Evolutionary conservation across 345 rosid genomes (phyloP), one percentile per base, ranked within the genome.

Genomic region (Combretum micranthum): DNA sequence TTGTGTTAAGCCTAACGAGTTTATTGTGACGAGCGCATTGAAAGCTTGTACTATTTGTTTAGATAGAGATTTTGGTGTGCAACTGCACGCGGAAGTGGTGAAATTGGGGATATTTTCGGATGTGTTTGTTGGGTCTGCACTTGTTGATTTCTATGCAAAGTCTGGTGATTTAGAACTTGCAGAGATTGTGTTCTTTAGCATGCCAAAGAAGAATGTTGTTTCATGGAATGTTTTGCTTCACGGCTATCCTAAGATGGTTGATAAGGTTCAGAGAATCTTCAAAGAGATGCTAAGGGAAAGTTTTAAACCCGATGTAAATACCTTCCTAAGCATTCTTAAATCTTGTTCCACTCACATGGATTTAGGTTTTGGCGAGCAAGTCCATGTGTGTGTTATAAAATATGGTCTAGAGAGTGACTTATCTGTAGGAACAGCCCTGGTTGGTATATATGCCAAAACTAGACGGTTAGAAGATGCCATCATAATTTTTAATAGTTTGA

Each of bases 61-160:
- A 44, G 75, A 71, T 13, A 20, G 68, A 16, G 65, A 57, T 21
- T 71, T 68, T 60, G 79, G 74, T 42, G 71, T 56, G 37, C 71
- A 65, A 68, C 32, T 76, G 23, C 84, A 79, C 42, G 69, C 56
- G 17, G 76, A 75, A 57, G 72, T 57, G 14, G 39, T 65, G n/a
- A 79, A 79, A 61, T 23, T 61, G n/a, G 73, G 78, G 25, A 19
- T 67, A 3, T 62, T 55, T n/a, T 44, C 16, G 23, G 78, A 76
- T 66, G 58, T 73, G 39, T 72, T 57, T 63, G 78, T 79, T 59
- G 76, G 69, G 42, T 75, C 78, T 59, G 62, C 72, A 20, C 74
- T 79, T 65, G 76, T 75, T 39, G 74, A 70, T 46, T 49, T 73
- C 44, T 70, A 79, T 65, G 72, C 78, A 13, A 79, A 73, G 60